Evolutionary conservation across 306 rosid species (phyloP).

Genomic region (Mimosa bimucronata): DNA sequence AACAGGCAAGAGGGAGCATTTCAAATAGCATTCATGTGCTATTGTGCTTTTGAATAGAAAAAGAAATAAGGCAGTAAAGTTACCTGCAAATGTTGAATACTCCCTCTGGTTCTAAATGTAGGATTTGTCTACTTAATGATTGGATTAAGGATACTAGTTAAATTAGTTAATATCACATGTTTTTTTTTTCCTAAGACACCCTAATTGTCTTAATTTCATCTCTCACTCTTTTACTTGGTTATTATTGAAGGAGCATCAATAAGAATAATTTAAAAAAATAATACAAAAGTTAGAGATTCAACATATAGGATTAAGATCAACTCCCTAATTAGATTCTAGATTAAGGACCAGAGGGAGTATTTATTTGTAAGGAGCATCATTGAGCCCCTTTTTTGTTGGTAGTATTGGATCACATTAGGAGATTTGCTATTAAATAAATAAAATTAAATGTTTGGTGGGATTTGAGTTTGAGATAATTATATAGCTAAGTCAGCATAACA

Average conservation of each 20-base stretch:
- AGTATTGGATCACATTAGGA: background rate
- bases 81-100: background rate
- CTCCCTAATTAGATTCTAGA: no score
- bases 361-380: background rate
- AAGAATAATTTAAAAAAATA: no score
- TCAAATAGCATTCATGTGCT: constrained; percentile 23
- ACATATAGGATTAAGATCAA: no score
- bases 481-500: background rate
- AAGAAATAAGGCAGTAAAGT: constrained; percentile 18
- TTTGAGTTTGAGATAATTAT: background rate
- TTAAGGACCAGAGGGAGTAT: no score
- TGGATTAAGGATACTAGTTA: no score
- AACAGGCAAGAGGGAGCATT: background rate
- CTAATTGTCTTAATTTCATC: no score
- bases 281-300: no score
- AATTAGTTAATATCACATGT: no score
- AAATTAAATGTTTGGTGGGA: background rate
- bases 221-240: no score
- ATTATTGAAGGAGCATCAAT: no score
- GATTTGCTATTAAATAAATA: background rate
- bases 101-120: background rate
- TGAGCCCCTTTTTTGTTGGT: background rate
- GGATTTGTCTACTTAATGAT: no score
- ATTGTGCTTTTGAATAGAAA: constrained; percentile 18
- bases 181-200: no score